Percentiles rank a stretch among this genome's conserved stretches.
These are phyloP conservation scores for Luzula sylvatica DNA, from an alignment of 176 grass and related monocot genomes.

Conservation along the genomic window DNA sequence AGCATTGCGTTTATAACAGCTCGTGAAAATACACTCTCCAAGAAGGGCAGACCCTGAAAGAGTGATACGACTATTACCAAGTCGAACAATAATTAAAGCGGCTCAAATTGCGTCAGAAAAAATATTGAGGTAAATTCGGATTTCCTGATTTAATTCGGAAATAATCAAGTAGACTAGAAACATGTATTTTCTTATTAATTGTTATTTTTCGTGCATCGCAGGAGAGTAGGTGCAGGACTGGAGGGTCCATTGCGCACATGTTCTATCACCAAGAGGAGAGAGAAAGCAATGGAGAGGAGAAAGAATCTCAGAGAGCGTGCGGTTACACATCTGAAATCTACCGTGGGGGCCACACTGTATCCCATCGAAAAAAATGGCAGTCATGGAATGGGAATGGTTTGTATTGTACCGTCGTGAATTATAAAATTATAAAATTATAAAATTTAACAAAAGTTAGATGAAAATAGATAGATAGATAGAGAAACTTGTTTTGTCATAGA, in stretches of 20 bases:
- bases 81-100: slow-evolving; percentile 40
- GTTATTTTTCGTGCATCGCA: slow-evolving; percentile 19
- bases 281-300: slow-evolving; percentile 35
- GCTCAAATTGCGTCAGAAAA: slow-evolving; percentile 81
- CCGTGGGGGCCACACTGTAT: slow-evolving; percentile 56
- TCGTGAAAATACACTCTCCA: slow-evolving; percentile 93
- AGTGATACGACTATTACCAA: slow-evolving; percentile 50
- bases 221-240: slow-evolving; percentile 62
- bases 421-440: not conserved
- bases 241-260: slow-evolving; percentile 37
- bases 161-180: not conserved
- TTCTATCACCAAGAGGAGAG: slow-evolving; percentile 50
- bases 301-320: slow-evolving; percentile 36
- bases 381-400: slow-evolving; percentile 61
- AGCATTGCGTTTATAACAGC: slow-evolving; percentile 31
- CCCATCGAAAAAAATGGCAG: slow-evolving; percentile 42
- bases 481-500: too few species aligned
- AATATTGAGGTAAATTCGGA: slow-evolving; percentile 44
- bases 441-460: not conserved
- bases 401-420: slow-evolving; percentile 41
- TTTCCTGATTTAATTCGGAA: not conserved
- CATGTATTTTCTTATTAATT: not conserved
- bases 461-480: too few species aligned
- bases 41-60: slow-evolving; percentile 72
- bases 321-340: slow-evolving; percentile 39